Evolutionary conservation across 1,139 yeast species (phyloP), one percentile per base, ranked within the genome.

Genomic region (Lodderomyces orthopsilosis): DNA sequence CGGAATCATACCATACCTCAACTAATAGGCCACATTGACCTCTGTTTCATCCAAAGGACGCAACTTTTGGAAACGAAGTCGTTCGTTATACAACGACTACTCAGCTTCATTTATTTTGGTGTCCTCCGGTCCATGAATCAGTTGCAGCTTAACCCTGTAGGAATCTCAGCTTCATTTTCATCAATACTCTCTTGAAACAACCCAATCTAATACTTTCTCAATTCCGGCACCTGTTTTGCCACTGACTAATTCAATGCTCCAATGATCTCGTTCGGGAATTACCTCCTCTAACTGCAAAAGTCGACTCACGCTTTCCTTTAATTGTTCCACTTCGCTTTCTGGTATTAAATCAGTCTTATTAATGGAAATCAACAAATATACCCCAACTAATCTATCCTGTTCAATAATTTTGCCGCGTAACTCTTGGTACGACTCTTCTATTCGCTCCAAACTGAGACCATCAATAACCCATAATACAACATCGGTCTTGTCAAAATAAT

Each of bases 381-480:
- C 78, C 0, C 95, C 95, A 4, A 74, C 66, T 26, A 91, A 66
- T 38, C 86, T 70, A 50, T 86, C 93, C 55, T 85, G 94, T 56
- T 86, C 94, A 24, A 85, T 63, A 6, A 87, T 79, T 44, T 75
- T 78, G 18, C 67, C 68, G 36, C 74, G 67, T 36, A 91, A 71
- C 62, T 90, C 97, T 2, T 51, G 50, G 48, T 75, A 74, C 48
- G 86, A 85, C 61, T 85, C 95, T 14, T 65, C 57, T 26, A 88
- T 65, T 42, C 97, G 65, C 43, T 79, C 82, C 35, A 74, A 59
- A 34, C 81, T 79, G 48, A 79, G 68, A 3, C 81, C 76, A 62
- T 93, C 98, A 9, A 91, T 76, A n/a, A 91, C 96, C 97, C 98
- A 91, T n/a, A 91, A 64, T 21, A 91, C 70, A 12, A 81, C 78